A percentile compares a stretch with the other conserved stretches of the same genome.
phyloP scores from a whole-genome alignment of 2,329 filamentous ascomycete genomes.

The Metarhizium guizhouense region DNA sequence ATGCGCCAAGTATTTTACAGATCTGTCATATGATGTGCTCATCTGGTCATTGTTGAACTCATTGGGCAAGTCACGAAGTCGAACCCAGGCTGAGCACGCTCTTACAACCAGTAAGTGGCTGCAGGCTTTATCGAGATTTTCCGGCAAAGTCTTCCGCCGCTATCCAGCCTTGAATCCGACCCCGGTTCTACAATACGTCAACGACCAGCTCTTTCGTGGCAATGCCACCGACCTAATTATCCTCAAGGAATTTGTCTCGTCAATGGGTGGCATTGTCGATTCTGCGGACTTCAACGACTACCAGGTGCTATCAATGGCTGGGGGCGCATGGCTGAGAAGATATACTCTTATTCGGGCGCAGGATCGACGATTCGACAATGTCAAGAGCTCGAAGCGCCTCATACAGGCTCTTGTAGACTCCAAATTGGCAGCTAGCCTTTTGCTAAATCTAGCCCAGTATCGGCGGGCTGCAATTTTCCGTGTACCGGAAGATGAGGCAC shows the following conservation, averaged over 20 bases:
- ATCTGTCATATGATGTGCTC: conserved; percentile 84
- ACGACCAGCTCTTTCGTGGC: conserved; percentile 69
- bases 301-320: conserved; percentile 81
- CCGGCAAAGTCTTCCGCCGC: conserved; percentile 79
- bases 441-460: conserved; percentile 88
- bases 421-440: conserved; percentile 67
- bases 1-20: conserved; percentile 88
- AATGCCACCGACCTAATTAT: conserved; percentile 90
- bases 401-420: conserved; percentile 72
- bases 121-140: conserved; percentile 80
- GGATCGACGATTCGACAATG: conserved; percentile 72
- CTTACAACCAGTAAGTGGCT: conserved; percentile 85
- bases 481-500: conserved; percentile 60
- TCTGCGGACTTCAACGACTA: conserved; percentile 81
- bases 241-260: conserved; percentile 78
- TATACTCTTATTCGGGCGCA: conserved; percentile 73
- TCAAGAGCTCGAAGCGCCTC: conserved; percentile 67
- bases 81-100: conserved; percentile 53
- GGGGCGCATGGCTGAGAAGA: conserved; percentile 68
- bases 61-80: conserved; percentile 52
- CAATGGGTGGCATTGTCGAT: conserved; percentile 89
- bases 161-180: conserved; percentile 77
- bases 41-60: conserved; percentile 85
- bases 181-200: conserved; percentile 83
- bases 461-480: conserved; percentile 78